Evolutionary conservation across 225 moss, liverwort and hornwort genomes (phyloP), one percentile per base, ranked within the genome.

Genomic region (Lunularia cruciata): DNA sequence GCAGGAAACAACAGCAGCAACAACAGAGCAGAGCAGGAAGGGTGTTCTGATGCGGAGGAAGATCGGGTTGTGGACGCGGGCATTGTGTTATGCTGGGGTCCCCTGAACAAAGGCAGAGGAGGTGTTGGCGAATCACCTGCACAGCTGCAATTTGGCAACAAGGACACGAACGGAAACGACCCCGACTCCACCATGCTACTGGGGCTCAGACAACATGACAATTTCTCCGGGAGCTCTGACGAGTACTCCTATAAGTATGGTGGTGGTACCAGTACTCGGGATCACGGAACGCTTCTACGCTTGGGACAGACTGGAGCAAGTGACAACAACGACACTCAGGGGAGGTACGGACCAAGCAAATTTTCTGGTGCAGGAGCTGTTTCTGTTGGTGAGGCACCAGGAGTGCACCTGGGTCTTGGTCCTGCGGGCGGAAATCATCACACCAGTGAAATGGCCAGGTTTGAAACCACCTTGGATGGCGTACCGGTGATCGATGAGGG

Each of bases 401-500:
- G 54, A 13, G 72, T 83, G 64, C 78, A 72, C 51, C 57, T 92
- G 35, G 92, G 86, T 35, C 88, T 90, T 32, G 87, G 79, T 7
- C 90, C 86, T 36, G 80, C 88, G 3, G 77, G 77, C 46, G 14
- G 57, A 9, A 62, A 20, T 5, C 53, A 10, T 3, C 22, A 49
- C 26, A 25, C 39, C 22, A 37, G 16, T 52, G 80, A 67, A 36
- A 52, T 62, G 76, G 55, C 48, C 46, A 71, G 57, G 74, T 76
- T 39, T 47, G 70, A n/a, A 34, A 82, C 46, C 18, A 78, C 82
- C 31, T 23, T 69, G 42, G 82, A 83, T 48, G 82, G 82, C 28
- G 81, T 89, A 37, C 96, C 92, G 12, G 87, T 96, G 12, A 81
- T 96, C 18, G 98, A 98, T 15, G 98, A 98, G 84, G 98, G 98